A percentile compares a stretch with the other conserved stretches of the same genome.
These are phyloP conservation scores for Candida bentonensis DNA, from an alignment of 805 yeast genomes.

Conservation along the genomic window DNA sequence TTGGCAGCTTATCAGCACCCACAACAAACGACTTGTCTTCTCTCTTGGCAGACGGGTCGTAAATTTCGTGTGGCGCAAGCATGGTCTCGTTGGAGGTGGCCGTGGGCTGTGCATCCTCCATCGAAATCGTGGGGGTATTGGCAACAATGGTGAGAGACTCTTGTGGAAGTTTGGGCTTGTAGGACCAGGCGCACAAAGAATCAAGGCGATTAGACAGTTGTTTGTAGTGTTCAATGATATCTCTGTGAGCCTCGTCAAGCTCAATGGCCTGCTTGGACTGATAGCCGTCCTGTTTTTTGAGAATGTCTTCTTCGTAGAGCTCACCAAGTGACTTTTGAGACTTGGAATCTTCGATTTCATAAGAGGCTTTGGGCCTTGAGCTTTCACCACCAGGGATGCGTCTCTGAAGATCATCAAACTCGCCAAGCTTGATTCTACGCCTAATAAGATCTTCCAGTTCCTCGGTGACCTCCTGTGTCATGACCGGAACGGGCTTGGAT, in stretches of 20 bases:
- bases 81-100: conserved; percentile 58
- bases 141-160: conserved; percentile 70
- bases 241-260: conserved; percentile 59
- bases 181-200: conserved; percentile 86
- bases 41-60: conserved; percentile 25
- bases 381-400: conserved; percentile 43
- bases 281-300: conserved; percentile 24
- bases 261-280: conserved; percentile 38
- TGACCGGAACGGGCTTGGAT: conserved; percentile 90
- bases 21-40: conserved; percentile 42
- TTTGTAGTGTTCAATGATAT: conserved; percentile 52
- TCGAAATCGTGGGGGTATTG: conserved; percentile 63
- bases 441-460: conserved; percentile 78
- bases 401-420: conserved; percentile 76
- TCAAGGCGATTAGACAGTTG: conserved; percentile 61
- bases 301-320: conserved; percentile 73
- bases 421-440: conserved; percentile 56
- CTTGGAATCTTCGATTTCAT: conserved; percentile 67
- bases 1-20: conserved; percentile 58
- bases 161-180: conserved; percentile 79
- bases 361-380: conserved; percentile 22
- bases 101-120: conserved; percentile 96
- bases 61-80: conserved; percentile 92
- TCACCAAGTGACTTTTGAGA: conserved; percentile 84
- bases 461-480: conserved; percentile 79